Evolutionary conservation across 2,329 filamentous ascomycete genomes (phyloP).

Genomic region (Xylaria sp.): DNA sequence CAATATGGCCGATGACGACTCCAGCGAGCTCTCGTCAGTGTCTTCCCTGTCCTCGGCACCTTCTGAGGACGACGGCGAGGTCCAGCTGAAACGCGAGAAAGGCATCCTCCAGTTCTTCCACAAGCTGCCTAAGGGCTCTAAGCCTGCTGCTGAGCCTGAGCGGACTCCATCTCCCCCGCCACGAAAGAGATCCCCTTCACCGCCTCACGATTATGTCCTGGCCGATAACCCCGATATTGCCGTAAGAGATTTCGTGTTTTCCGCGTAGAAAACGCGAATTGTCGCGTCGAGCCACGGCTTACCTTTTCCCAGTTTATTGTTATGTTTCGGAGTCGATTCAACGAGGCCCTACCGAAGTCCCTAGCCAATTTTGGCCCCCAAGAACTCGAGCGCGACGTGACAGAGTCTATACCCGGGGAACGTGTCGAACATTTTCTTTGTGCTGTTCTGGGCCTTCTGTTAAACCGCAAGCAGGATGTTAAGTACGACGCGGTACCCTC

Average conservation of each 20-base stretch:
- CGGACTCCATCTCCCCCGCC: constrained; percentile 68
- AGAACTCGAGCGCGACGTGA: constrained; percentile 87
- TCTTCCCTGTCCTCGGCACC: constrained; percentile 51
- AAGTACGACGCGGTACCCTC: constrained; percentile 69
- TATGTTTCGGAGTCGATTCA: constrained; percentile 95
- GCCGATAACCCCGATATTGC: constrained; percentile 92
- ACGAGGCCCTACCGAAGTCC: constrained; percentile 85
- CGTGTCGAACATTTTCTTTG: constrained; percentile 88
- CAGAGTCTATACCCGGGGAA: constrained; percentile 78
- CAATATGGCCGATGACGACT: constrained; percentile 66
- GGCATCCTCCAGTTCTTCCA: constrained; percentile 73
- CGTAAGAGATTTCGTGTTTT: constrained; percentile 64
- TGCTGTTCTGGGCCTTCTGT: constrained; percentile 81
- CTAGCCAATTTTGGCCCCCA: constrained; percentile 91
- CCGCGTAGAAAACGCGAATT: constrained; percentile 58
- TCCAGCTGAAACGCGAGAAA: constrained; percentile 56
- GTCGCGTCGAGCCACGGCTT: constrained; percentile 53
- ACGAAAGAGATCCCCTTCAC: constrained; percentile 83
- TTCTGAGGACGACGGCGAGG: constrained; percentile 59
- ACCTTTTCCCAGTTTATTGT: constrained; percentile 79
- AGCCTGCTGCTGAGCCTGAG: constrained; percentile 46
- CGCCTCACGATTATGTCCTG: constrained; percentile 86
- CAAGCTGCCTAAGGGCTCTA: constrained; percentile 56
- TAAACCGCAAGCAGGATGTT: constrained; percentile 98
- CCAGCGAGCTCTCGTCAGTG: constrained; percentile 65